Base-by-base conservation (phyloP, 129 eudicot genomes). In the Flaveria trinervia region DNA sequence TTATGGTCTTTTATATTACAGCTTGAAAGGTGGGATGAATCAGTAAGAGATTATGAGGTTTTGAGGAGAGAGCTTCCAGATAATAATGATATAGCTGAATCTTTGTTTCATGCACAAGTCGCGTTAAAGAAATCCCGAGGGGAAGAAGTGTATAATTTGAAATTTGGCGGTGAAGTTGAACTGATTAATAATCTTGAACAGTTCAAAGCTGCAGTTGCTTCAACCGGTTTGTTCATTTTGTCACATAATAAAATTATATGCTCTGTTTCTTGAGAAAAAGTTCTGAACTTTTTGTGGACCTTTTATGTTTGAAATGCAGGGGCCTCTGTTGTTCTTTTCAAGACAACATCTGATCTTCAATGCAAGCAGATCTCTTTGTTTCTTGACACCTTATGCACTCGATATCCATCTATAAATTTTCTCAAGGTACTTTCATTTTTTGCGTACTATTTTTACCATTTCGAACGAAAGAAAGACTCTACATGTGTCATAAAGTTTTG, bases 161-260 rank as follows among this genome's bases (percentile, higher is more conserved):
- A 87, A 79, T 90, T 93, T 79, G 98, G 97, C 70, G 97, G 98
- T 18, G 96, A 93, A 79, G 96, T 90, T 65, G 96, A 94, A 77
- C 79, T 80, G 33, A 86, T 94, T 49, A 77, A 84, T 1, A 77
- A 85, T 73, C 84, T 91, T 52, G 93, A 87, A 70, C 93, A 89
- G 86, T 94, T 94, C 77, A 91, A 77, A 73, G 93, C 98, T 51
- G 89, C 87, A 8, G 81, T 89, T 51, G 84, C 96, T 46, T 91
- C 96, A 1, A 84, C 98, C 70, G 87, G 98, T 91, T 68, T 59
- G 84, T 73, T 79, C 12, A 9, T 43, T 43, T 50, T 39, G 46
- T 76, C 28, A 26, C 39, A 12, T 51, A 36, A 48, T 17, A 14
- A 7, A 7, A 22, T 64, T 30, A 33, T 36, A 17, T 44, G 25